A percentile compares a stretch with the other conserved stretches of the same genome.
Evolutionary conservation across 441 rosid genomes (phyloP).

Genomic region (Corymbia citriodora): DNA sequence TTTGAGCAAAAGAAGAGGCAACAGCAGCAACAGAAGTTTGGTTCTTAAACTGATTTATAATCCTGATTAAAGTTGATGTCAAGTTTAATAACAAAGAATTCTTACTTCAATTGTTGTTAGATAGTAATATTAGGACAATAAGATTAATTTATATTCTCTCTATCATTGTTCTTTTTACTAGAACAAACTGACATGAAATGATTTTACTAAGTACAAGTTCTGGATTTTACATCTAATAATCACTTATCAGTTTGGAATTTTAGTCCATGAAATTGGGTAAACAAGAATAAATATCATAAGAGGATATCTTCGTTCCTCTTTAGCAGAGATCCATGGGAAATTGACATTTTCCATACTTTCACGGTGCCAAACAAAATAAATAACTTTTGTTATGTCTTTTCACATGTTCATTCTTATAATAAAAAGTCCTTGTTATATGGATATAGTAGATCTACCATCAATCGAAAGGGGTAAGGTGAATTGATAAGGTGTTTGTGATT

Average conservation of each 20-base stretch:
- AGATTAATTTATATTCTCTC: neutral
- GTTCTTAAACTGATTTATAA: neutral
- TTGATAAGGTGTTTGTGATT: neutral
- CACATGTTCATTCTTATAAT: neutral
- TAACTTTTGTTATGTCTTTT: neutral
- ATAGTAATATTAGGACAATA: neutral
- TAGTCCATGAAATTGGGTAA: neutral
- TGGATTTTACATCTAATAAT: no score
- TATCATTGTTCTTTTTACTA: neutral
- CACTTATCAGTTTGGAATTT: neutral
- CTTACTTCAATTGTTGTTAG: neutral
- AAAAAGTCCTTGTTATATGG: neutral
- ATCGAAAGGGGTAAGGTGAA: neutral
- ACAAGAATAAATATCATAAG: neutral
- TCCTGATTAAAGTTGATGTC: neutral
- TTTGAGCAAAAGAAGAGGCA: neutral
- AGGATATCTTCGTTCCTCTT: neutral
- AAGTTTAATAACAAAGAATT: neutral
- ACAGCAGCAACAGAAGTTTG: neutral
- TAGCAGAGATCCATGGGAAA: neutral
- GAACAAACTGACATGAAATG: neutral
- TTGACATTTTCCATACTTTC: neutral
- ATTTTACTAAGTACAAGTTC: no score
- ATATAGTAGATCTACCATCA: neutral
- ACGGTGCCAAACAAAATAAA: neutral